phyloP scores from a whole-genome alignment of 768 basidiomycete species.

The Leccinum barrowsii region DNA sequence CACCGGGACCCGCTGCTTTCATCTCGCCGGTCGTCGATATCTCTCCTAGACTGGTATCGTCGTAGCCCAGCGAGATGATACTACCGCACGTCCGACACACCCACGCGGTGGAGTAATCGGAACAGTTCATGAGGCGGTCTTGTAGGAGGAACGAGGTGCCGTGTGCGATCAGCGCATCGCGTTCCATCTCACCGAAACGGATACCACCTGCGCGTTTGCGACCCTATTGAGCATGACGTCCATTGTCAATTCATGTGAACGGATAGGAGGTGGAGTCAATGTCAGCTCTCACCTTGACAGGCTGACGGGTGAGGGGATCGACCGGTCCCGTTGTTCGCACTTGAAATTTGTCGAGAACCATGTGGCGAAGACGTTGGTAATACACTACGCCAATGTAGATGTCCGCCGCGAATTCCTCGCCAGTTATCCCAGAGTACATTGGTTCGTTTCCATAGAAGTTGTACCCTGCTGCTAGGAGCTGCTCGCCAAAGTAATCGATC shows the following conservation, averaged over 20 bases:
- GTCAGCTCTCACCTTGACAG: conserved; percentile 72
- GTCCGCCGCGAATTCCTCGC: conserved; percentile 96
- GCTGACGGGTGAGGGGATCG: conserved; percentile 92
- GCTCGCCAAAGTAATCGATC: conserved; percentile 94
- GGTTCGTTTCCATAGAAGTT: conserved; percentile 99
- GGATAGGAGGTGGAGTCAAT: neutral
- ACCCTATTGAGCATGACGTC: conserved; percentile 50
- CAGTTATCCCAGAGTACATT: conserved; percentile 99
- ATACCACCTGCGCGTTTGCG: conserved; percentile 98
- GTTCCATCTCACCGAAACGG: conserved; percentile 99
- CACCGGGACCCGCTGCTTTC: conserved; percentile 67
- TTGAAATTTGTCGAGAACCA: conserved; percentile 99
- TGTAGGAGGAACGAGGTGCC: conserved; percentile 98
- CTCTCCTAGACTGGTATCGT: conserved; percentile 76
- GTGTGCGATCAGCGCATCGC: conserved; percentile 97
- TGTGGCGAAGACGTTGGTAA: conserved; percentile 97
- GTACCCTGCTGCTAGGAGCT: conserved; percentile 90
- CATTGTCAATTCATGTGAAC: neutral
- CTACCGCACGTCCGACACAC: conserved; percentile 96
- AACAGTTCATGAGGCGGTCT: conserved; percentile 99
- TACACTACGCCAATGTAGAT: conserved; percentile 99
- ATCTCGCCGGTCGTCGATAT: conserved; percentile 45
- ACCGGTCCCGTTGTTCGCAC: conserved; percentile 98
- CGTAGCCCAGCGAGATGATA: conserved; percentile 93
- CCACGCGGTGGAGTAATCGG: conserved; percentile 99